Base-by-base conservation (phyloP, 768 basidiomycete genomes). In the Auricularia auricula-judae region DNA sequence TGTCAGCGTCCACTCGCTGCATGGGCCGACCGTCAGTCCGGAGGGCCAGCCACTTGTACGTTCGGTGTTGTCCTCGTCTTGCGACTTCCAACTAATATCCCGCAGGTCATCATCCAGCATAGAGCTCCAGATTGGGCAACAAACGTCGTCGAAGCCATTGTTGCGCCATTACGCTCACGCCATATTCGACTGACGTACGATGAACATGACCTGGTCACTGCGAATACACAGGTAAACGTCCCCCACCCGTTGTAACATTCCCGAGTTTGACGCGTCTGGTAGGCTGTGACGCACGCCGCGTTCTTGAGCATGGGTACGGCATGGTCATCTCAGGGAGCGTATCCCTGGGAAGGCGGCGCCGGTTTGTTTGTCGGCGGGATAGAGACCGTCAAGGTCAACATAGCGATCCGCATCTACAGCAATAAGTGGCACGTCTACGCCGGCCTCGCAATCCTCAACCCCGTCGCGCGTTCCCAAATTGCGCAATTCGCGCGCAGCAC, bases 341-440 rank as follows among this genome's bases (percentile, higher is more conserved):
- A 97, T 73, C 97, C 97, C 3, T 98, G 97, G 97, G 96, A 98
- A 75, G 75, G 75, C 16, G 58, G 33, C 7, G 84, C 89, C 47
- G 91, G 92, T 1, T 85, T 90, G 60, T 98, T 98, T 75, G 92
- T 97, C 36, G 92, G 94, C 29, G 97, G 97, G 0, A 94, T 99
- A 69, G 97, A 99, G 74, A 95, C 93, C 1, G 93, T 93, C 69
- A 99, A 99, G 76, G 56, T 93, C 70, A 99, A 99, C 80, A 88
- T 98, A 74, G 86, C 90, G 67, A 83, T 97, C 21, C 91, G 97
- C 0, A 98, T 99, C 70, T 99, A 98, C 75, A 84, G 92, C 54
- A 97, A 94, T 74, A 89, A 93, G 66, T 99, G 94, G 94, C 96
- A 99, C 76, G 96, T 99, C 71, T 99, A 99, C 73, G 96, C 96